phyloP scores from a whole-genome alignment of 176 grass and related monocot species.

The Dendrocalamus sinicus region DNA sequence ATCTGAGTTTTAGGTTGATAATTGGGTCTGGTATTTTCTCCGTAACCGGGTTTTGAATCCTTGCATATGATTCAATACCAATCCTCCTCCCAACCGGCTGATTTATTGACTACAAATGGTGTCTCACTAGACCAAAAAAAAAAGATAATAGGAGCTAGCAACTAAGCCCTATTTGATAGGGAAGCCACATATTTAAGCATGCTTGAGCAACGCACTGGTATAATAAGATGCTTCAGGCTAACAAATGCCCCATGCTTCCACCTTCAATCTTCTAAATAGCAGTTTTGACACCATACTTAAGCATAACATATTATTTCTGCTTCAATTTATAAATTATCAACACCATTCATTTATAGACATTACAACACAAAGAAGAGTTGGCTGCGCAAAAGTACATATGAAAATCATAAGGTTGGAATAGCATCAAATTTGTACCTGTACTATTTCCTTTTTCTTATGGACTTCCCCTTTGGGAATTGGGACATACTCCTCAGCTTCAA shows the following conservation, averaged over 20 bases:
- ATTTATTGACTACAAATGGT: background rate
- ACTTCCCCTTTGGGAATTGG: constrained; percentile 98
- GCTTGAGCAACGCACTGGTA: background rate
- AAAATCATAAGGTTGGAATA: background rate
- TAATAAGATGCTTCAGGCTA: constrained; percentile 5
- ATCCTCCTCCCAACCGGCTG: background rate
- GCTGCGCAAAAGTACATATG: background rate
- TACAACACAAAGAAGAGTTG: background rate
- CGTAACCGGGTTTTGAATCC: too few relatives aligned
- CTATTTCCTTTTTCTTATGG: constrained; percentile 96
- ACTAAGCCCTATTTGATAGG: background rate
- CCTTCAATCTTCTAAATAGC: background rate
- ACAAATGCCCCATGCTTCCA: background rate
- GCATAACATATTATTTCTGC: background rate
- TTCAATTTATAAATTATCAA: background rate
- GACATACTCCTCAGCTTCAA: constrained; percentile 99
- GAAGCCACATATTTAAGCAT: constrained; percentile 3
- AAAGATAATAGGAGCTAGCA: background rate
- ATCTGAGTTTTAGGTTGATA: too few relatives aligned
- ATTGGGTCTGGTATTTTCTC: too few relatives aligned
- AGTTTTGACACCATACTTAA: background rate
- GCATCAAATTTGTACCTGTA: constrained; percentile 64
- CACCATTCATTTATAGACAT: background rate
- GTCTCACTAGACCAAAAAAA: background rate
- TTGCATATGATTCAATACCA: background rate